Base-by-base conservation (phyloP, 352 stramenopile genomes). In the Globisporangium nodosum region DNA sequence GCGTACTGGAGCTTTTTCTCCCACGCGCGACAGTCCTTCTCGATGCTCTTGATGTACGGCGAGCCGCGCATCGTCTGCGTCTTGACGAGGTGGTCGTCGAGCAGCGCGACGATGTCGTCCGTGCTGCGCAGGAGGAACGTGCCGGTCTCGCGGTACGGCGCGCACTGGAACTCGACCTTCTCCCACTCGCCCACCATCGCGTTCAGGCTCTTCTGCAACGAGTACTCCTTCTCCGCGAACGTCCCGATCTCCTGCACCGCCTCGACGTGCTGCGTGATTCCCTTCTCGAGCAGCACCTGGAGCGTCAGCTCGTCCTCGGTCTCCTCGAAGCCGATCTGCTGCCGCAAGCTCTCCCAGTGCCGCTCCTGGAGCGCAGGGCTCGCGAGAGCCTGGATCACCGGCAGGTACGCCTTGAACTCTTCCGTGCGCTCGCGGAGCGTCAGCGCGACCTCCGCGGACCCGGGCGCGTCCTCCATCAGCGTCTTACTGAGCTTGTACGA, bases 161-260 rank as follows among this genome's bases (percentile, higher is more conserved):
- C 87, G 15, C 94, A 95, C 56, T 96, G 87, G 63, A 98, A 97
- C 65, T 97, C 88, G 40, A 98, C 83, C 48, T 84, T 88, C 46
- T 95, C 81, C 95, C 95, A 98, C 69, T 98, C 95, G 7, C 82
- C 66, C 46, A 94, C 92, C 95, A 98, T 98, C 12, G 77, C 75
- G n/a, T 87, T 93, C 18, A 98, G 66, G 49, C 81, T 90, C 60
- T 96, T 96, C 61, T 98, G 89, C 15, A 98, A 59, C 2, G 89
- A 90, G 61, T 97, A 98, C 68, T 98, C 93, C 60, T 98, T 98
- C 67, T 98, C 91, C 1, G 94, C 94, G 52, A 96, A 92, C 2
- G 92, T 94, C 1, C 90, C 88, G 43, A 94, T 82, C 64, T 92
- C 85, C 52, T 92, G 78, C 20, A 98, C 95, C 7, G 83, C 79